phyloP scores from a whole-genome alignment of 495 filamentous ascomycete species.

The Aspergillus heteromorphus region DNA sequence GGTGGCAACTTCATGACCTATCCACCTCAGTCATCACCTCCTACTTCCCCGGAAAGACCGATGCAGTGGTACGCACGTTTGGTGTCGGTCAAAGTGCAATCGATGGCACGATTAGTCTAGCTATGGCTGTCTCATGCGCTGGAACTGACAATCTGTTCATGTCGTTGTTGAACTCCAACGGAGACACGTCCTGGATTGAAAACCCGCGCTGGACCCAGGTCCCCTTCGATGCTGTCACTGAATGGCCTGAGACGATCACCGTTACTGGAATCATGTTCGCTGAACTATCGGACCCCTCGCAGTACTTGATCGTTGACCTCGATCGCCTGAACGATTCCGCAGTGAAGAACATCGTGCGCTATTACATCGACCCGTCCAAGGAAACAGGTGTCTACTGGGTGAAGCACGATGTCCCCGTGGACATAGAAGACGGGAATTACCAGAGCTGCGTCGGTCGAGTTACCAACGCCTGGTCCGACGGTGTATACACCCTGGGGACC shows the following conservation, averaged over 20 bases:
- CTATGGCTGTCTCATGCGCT: slow-evolving; percentile 1
- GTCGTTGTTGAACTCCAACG: background rate
- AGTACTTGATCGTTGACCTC: slow-evolving; percentile 4
- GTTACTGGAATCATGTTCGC: background rate
- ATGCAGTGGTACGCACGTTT: background rate
- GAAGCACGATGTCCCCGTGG: slow-evolving; percentile 1
- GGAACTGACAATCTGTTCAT: slow-evolving; percentile 1
- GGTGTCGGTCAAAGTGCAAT: slow-evolving; percentile 3
- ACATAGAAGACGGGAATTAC: background rate
- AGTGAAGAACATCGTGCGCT: background rate
- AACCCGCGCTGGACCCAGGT: background rate
- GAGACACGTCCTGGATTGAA: background rate
- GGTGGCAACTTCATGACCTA: slow-evolving; percentile 1
- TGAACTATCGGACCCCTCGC: background rate
- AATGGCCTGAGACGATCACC: background rate
- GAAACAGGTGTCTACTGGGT: background rate
- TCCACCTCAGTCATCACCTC: background rate
- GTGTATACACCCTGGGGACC: slow-evolving; percentile 4
- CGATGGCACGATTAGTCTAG: slow-evolving; percentile 1
- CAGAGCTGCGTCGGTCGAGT: slow-evolving; percentile 6
- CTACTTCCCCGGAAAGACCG: background rate
- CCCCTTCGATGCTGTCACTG: background rate
- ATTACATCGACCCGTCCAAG: background rate
- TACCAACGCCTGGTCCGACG: background rate
- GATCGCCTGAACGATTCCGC: background rate